Percentiles rank a stretch among this genome's conserved stretches.
Evolutionary conservation across 805 yeast species (phyloP).

Genomic region (Lipomyces anomalus): DNA sequence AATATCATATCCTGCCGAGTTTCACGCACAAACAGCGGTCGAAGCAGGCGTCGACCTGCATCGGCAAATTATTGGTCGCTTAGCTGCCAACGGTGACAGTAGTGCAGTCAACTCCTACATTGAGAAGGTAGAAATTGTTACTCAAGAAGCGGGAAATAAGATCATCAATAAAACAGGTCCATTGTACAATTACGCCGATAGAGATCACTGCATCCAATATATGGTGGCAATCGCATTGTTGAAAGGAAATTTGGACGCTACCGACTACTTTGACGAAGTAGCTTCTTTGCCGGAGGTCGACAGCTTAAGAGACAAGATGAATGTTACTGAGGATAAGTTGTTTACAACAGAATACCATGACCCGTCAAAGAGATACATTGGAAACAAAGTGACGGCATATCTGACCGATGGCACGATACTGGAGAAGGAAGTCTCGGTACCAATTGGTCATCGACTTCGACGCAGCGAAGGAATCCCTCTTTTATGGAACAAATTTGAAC

Average conservation of each 20-base stretch:
- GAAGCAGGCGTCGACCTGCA: slow-evolving; percentile 50
- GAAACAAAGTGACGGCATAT: slow-evolving; percentile 48
- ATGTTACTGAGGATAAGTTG: slow-evolving; percentile 45
- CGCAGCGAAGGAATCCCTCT: slow-evolving; percentile 57
- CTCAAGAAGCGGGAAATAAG: slow-evolving; percentile 57
- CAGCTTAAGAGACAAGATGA: slow-evolving; percentile 48
- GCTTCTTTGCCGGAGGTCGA: slow-evolving; percentile 52
- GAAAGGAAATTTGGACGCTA: slow-evolving; percentile 52
- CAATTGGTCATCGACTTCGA: slow-evolving; percentile 52
- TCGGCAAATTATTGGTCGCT: too few relatives aligned
- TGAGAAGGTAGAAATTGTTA: slow-evolving; percentile 44
- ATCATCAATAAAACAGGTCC: slow-evolving; percentile 59
- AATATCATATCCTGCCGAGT: slow-evolving; percentile 61
- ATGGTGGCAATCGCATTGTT: slow-evolving; percentile 56
- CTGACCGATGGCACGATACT: slow-evolving; percentile 49
- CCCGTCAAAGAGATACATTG: slow-evolving; percentile 53
- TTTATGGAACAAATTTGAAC: slow-evolving; percentile 45
- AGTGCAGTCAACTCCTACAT: slow-evolving; percentile 49
- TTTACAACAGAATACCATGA: slow-evolving; percentile 51
- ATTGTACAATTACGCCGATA: slow-evolving; percentile 55
- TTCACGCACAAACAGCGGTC: slow-evolving; percentile 61
- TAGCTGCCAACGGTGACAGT: slow-evolving; percentile 40
- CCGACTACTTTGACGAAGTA: slow-evolving; percentile 47
- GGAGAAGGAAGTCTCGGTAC: slow-evolving; percentile 52
- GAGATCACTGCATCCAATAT: slow-evolving; percentile 61